Evolutionary conservation across 2,329 filamentous ascomycete genomes (phyloP), one percentile per base, ranked within the genome.

Genomic region (Phaeosphaeriaceae sp.): DNA sequence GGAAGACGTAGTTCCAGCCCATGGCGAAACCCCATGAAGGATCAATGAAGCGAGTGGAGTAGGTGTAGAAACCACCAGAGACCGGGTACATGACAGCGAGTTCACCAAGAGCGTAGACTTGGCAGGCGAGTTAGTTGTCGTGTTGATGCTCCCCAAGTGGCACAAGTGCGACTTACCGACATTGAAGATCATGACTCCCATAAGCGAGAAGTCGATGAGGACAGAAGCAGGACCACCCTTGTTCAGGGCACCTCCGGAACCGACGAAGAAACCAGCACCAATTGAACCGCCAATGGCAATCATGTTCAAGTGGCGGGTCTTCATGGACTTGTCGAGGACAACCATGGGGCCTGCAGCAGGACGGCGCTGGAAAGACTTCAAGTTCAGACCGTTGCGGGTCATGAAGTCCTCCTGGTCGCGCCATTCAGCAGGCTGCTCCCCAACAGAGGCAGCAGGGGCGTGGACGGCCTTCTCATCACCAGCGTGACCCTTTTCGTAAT

Each of bases 241-340:
- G 61, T 70, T 70, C n/a, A 88, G 76, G 49, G 86, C 85, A 65
- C 77, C 71, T 65, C 86, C 86, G 35, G 85, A 86, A 67, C 86
- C 85, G 70, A 88, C 86, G 73, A 88, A 88, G 79, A 88, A 86
- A 78, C 86, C 86, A 72, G 86, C 86, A 74, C 86, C 86, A 56
- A 88, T 88, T 30, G 85, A 86, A 59, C 85, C 86, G 70, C 85
- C 85, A 44, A 88, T 86, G 68, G 85, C 84, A 75, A 88, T 88
- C 85, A 88, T 87, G 77, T 88, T 84, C 65, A 88, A 76, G 75
- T 88, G 86, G 63, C 86, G 83, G 52, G 80, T 78, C 79, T 85
- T 84, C 80, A 88, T 85, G 66, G 74, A 75, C 67, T 72, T 75
- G 70, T 77, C 75, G 57, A 77, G 69, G 28, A 73, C 71, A 35